Conservation (phyloP, 2,329 filamentous ascomycete genomes). For the Coniochaeta sp. region DNA sequence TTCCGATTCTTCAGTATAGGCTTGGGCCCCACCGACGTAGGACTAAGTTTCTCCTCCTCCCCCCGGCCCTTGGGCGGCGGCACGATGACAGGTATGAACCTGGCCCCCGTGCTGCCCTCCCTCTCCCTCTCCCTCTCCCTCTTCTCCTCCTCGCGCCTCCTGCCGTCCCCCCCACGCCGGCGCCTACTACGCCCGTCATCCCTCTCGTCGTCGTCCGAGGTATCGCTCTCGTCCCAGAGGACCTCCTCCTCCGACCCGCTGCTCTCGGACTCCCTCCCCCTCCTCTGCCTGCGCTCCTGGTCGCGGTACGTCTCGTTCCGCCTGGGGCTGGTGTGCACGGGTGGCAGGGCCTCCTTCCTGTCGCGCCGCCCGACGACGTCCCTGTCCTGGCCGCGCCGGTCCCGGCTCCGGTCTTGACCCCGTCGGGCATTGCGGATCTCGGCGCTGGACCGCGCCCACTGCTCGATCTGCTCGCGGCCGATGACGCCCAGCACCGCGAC, state of each 20-base stretch:
- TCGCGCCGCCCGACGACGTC: slow-evolving; percentile 2
- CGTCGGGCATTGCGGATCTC: slow-evolving; percentile 21
- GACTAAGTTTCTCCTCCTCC: slow-evolving; percentile 19
- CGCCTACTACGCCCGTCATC: too few species aligned
- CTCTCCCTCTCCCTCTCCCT: slow-evolving; percentile 6
- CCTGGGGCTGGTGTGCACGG: neutral
- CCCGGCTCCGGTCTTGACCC: slow-evolving; percentile 4
- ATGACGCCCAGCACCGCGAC: slow-evolving; percentile 53
- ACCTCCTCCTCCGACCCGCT: neutral
- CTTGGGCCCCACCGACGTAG: slow-evolving; percentile 35
- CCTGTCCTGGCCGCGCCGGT: slow-evolving; percentile 3
- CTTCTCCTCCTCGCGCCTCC: too few species aligned
- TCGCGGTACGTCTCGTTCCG: slow-evolving; percentile 13
- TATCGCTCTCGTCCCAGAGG: slow-evolving; percentile 21
- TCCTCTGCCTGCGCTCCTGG: slow-evolving; percentile 13
- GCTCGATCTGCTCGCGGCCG: slow-evolving; percentile 40
- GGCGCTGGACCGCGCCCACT: slow-evolving; percentile 40
- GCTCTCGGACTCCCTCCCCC: slow-evolving; percentile 1
- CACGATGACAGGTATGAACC: slow-evolving; percentile 32
- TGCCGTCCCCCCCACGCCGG: too few species aligned
- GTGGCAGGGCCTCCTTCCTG: neutral
- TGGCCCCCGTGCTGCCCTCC: slow-evolving; percentile 18
- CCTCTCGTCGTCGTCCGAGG: slow-evolving; percentile 11
- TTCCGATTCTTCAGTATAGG: slow-evolving; percentile 56
- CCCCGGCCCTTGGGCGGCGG: slow-evolving; percentile 18